Percentiles rank a stretch among this genome's conserved stretches.
Conservation (phyloP, 306 rosid species). For the Vachellia collinsii region DNA sequence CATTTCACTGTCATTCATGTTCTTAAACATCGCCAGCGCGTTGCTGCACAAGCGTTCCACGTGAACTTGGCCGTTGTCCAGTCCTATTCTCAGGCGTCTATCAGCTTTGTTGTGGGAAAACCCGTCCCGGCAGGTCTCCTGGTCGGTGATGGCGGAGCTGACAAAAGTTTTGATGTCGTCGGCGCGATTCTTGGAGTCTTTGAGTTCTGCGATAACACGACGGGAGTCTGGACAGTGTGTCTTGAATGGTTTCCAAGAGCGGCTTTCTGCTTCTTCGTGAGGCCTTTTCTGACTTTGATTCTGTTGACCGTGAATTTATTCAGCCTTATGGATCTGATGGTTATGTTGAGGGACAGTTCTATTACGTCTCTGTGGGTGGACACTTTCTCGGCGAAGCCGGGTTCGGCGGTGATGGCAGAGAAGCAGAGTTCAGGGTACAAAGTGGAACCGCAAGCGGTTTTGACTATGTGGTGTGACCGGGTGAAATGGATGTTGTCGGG, state of each 20-base stretch:
- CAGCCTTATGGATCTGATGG: constrained; percentile 47
- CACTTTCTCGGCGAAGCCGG: constrained; percentile 40
- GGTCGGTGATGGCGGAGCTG: constrained; percentile 90
- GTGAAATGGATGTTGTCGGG: background rate
- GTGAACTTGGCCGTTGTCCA: constrained; percentile 49
- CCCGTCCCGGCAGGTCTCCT: constrained; percentile 84
- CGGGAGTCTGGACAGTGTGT: constrained; percentile 65
- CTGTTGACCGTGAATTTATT: constrained; percentile 51
- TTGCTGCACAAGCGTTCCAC: constrained; percentile 76
- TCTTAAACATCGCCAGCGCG: constrained; percentile 75
- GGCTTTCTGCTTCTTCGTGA: constrained; percentile 52
- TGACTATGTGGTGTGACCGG: constrained; percentile 55
- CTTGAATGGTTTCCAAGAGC: constrained; percentile 73
- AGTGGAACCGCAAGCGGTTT: constrained; percentile 63
- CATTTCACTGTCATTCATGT: constrained; percentile 72
- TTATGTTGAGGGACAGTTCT: constrained; percentile 48
- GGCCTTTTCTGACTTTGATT: constrained; percentile 20
- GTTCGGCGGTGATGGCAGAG: constrained; percentile 55
- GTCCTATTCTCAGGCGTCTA: constrained; percentile 43
- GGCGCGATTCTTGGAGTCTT: constrained; percentile 51
- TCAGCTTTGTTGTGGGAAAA: constrained; percentile 76
- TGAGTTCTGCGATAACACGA: constrained; percentile 37
- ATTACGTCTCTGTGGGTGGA: constrained; percentile 58
- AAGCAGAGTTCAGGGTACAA: constrained; percentile 74
- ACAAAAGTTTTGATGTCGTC: constrained; percentile 74